phyloP scores from a whole-genome alignment of 768 basidiomycete genomes.

The Trametes cingulata region DNA sequence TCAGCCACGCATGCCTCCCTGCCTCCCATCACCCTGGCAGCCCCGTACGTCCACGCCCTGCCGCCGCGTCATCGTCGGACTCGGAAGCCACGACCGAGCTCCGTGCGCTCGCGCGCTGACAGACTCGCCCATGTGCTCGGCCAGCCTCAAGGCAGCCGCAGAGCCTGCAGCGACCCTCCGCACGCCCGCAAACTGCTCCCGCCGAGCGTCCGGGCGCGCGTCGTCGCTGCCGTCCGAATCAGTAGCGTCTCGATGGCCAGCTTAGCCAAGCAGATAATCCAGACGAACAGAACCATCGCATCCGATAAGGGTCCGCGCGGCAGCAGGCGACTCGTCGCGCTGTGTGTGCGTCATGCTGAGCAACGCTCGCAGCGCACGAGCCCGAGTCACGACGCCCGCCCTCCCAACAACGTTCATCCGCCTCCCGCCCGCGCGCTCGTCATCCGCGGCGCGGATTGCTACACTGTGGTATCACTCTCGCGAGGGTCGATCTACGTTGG shows the following conservation, averaged over 20 bases:
- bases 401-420: background rate
- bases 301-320: background rate
- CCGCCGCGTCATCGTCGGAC: background rate
- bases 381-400: background rate
- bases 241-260: no score
- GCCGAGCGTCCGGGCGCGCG: no score
- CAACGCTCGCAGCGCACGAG: background rate
- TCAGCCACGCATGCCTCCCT: background rate
- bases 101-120: background rate
- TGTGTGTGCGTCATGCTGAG: background rate
- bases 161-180: background rate
- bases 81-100: background rate
- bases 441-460: background rate
- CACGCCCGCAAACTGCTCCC: background rate
- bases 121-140: slow-evolving; percentile 2
- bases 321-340: background rate
- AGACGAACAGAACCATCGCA: background rate
- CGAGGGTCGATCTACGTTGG: background rate
- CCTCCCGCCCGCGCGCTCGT: background rate
- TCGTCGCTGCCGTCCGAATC: no score
- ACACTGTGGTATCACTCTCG: background rate
- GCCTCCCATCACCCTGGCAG: slow-evolving; percentile 1
- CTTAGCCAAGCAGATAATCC: no score
- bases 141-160: background rate
- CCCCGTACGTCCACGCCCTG: background rate